Conservation (phyloP, 495 filamentous ascomycete species). For the Lasiosphaeria ovina region DNA sequence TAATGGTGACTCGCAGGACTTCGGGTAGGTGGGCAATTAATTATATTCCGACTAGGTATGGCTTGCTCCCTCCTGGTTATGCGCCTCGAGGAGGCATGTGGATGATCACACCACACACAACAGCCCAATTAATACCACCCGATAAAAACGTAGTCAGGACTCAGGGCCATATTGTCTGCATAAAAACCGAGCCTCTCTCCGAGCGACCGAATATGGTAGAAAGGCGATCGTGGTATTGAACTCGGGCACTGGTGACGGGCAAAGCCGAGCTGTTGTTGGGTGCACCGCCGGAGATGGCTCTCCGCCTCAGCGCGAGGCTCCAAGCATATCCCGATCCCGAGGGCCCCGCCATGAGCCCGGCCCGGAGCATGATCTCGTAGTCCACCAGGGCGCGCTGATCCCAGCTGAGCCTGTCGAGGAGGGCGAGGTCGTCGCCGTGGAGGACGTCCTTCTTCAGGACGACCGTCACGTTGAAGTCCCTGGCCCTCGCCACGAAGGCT, state of each 20-base stretch:
- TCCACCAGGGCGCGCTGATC: constrained; percentile 39
- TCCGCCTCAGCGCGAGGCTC: constrained; percentile 35
- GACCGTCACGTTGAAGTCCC: constrained; percentile 27
- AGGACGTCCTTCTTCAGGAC: constrained; percentile 30
- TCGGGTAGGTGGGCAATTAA: too few species aligned
- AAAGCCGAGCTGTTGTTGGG: background rate
- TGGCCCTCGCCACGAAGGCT: constrained; percentile 16
- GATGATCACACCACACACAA: too few species aligned
- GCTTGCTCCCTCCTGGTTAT: too few species aligned
- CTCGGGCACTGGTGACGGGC: background rate
- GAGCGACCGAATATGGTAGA: constrained; percentile 19
- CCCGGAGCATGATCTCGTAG: constrained; percentile 37
- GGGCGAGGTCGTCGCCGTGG: constrained; percentile 21
- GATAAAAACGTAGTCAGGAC: background rate
- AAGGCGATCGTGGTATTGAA: constrained; percentile 19
- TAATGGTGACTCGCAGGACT: too few species aligned
- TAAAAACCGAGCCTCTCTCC: constrained; percentile 8
- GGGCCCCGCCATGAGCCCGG: constrained; percentile 30
- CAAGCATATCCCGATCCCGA: constrained; percentile 34
- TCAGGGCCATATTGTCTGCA: constrained; percentile 27
- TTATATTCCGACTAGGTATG: too few species aligned
- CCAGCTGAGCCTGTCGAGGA: constrained; percentile 26
- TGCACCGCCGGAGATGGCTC: constrained; percentile 9
- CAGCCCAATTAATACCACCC: background rate
- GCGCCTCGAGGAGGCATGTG: too few species aligned